These are phyloP conservation scores for Coemansia sp. DNA, from an alignment of 192 early-diverging fungal genomes.

Conservation along the genomic window DNA sequence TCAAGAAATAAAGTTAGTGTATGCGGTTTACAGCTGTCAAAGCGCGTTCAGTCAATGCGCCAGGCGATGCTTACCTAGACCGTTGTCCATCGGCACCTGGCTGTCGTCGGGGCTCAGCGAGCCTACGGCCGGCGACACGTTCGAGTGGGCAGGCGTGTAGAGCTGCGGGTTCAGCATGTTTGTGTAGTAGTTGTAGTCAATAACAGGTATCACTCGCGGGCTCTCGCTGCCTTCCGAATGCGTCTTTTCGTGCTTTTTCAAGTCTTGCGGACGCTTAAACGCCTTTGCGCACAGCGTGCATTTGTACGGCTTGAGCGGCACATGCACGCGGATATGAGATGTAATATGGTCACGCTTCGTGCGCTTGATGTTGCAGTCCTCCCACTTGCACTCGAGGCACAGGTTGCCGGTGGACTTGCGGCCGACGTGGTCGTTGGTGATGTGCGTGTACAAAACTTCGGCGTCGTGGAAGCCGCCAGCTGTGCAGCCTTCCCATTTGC, in stretches of 20 bases:
- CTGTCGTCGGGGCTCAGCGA: conserved; percentile 39
- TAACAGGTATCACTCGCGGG: conserved; percentile 14
- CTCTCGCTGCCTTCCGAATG: conserved; percentile 58
- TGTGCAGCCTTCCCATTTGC: conserved; percentile 43
- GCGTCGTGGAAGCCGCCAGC: conserved; percentile 65
- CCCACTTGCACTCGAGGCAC: conserved; percentile 88
- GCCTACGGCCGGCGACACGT: conserved; percentile 38
- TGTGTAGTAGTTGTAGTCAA: conserved; percentile 37
- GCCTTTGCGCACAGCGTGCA: conserved; percentile 81
- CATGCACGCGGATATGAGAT: conserved; percentile 92
- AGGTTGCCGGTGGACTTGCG: conserved; percentile 85
- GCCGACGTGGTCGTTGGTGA: conserved; percentile 88
- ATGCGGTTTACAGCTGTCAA: not conserved
- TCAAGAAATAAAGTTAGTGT: not conserved
- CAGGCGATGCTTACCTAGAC: conserved; percentile 8
- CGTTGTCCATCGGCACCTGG: conserved; percentile 28
- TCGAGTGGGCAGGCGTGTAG: conserved; percentile 30
- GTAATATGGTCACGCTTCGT: conserved; percentile 96
- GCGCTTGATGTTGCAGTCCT: conserved; percentile 67
- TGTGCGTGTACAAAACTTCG: conserved; percentile 82
- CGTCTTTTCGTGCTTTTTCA: conserved; percentile 91
- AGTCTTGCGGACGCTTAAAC: conserved; percentile 94
- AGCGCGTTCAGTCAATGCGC: not conserved
- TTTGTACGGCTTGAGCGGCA: conserved; percentile 85
- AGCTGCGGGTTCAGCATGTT: conserved; percentile 12